Percentiles rank a stretch among this genome's conserved stretches.
Evolutionary conservation across 345 rosid species (phyloP).

Genomic region (Melaleuca alternifolia): DNA sequence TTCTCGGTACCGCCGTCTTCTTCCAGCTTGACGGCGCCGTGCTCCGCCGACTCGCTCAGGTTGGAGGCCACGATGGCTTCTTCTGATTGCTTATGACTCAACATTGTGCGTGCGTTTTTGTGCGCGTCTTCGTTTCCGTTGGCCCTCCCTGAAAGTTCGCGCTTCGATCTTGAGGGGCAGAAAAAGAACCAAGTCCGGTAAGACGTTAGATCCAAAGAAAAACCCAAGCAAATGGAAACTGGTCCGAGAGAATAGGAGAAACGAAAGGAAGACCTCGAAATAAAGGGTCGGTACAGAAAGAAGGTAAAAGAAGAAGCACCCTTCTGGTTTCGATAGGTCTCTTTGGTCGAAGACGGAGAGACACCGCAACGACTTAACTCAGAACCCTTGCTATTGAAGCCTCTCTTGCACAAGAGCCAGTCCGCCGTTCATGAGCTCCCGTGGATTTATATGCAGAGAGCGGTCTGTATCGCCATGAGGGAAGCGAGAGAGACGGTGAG

Average conservation of each 20-base stretch:
- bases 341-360: not conserved
- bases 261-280: not conserved
- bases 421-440: not conserved
- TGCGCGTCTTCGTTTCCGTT: not conserved
- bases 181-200: not conserved
- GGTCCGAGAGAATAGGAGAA: not conserved
- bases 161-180: not conserved
- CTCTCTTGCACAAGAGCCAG: not conserved
- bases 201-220: not conserved
- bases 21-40: not conserved
- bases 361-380: not conserved
- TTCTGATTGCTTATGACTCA: constrained; percentile 11
- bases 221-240: not conserved
- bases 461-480: not conserved
- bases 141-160: not conserved
- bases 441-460: not conserved
- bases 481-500: not conserved
- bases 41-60: not conserved
- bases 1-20: constrained; percentile 22
- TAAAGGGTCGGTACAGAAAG: not conserved
- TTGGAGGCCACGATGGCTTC: constrained; percentile 11
- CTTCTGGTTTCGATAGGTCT: not conserved
- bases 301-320: not conserved
- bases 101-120: not conserved
- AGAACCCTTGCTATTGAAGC: not conserved